phyloP scores from a whole-genome alignment of 2,329 filamentous ascomycete species.

The Botrytis pseudocinerea region DNA sequence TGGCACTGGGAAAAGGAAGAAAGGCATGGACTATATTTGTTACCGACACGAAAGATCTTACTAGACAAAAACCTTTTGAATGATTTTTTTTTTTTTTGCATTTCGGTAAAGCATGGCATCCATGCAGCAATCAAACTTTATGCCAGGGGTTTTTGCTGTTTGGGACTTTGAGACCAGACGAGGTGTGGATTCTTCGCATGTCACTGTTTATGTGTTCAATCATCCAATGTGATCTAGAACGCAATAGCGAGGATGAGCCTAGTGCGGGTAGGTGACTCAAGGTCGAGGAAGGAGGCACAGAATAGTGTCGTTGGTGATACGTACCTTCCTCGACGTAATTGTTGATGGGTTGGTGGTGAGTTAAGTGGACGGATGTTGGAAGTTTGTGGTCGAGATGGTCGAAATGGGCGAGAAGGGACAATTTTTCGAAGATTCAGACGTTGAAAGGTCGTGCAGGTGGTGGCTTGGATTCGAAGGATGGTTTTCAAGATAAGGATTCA shows the following conservation, averaged over 20 bases:
- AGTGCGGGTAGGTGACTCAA: neutral
- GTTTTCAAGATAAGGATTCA: neutral
- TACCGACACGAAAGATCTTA: neutral
- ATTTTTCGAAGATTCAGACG: neutral
- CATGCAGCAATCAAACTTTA: neutral
- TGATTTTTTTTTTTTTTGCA: neutral
- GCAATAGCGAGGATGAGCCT: neutral
- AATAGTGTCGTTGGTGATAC: neutral
- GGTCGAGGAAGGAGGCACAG: neutral
- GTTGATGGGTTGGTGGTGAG: neutral
- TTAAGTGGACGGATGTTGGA: neutral
- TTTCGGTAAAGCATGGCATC: neutral
- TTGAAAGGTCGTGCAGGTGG: neutral
- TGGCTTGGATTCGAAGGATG: slow-evolving; percentile 15
- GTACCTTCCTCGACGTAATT: neutral
- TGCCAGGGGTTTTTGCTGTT: slow-evolving; percentile 3
- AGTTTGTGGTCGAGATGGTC: neutral
- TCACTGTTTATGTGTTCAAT: neutral
- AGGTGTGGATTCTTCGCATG: slow-evolving; percentile 8
- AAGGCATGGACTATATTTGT: neutral
- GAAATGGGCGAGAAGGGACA: neutral
- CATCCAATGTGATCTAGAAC: neutral
- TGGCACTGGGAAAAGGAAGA: neutral
- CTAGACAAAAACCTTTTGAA: neutral
- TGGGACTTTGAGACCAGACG: neutral